A percentile compares a stretch with the other conserved stretches of the same genome.
Evolutionary conservation across 1,284 basidiomycete genomes (phyloP).

Genomic region (Volvariella volvacea): DNA sequence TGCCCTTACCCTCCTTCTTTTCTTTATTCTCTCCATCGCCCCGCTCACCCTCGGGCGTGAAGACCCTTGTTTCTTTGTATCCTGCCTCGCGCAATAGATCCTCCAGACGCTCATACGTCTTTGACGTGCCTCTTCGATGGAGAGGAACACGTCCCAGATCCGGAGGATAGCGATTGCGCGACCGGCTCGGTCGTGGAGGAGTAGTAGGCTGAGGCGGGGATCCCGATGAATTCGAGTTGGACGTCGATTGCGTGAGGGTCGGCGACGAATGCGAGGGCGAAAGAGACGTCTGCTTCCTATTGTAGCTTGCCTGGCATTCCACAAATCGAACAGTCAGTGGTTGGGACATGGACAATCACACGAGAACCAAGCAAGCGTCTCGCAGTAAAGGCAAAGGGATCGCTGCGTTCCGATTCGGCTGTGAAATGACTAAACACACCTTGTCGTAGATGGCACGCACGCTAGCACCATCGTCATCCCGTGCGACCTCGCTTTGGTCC

Average conservation of each 20-base stretch:
- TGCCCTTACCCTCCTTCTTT: slow-evolving; percentile 19
- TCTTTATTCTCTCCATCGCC: slow-evolving; percentile 17
- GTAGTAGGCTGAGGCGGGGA: slow-evolving; percentile 34
- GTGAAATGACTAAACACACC: not conserved
- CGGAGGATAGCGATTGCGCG: slow-evolving; percentile 47
- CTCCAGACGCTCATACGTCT: slow-evolving; percentile 74
- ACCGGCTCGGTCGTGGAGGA: slow-evolving; percentile 28
- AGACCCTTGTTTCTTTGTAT: slow-evolving; percentile 84
- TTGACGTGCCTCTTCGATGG: slow-evolving; percentile 69
- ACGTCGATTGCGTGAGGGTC: slow-evolving; percentile 27
- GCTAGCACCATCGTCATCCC: no score
- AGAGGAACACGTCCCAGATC: slow-evolving; percentile 59
- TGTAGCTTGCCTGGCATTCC: slow-evolving; percentile 11
- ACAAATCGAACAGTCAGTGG: not conserved
- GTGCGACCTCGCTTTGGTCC: no score
- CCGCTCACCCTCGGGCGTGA: slow-evolving; percentile 75
- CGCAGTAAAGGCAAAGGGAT: not conserved
- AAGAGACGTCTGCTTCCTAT: slow-evolving; percentile 15
- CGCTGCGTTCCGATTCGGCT: not conserved
- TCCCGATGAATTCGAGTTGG: slow-evolving; percentile 32
- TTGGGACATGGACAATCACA: not conserved
- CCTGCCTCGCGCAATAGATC: slow-evolving; percentile 80
- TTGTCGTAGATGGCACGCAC: not conserved
- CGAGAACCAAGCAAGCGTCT: not conserved
- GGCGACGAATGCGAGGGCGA: slow-evolving; percentile 23